Conservation (phyloP, 2,329 filamentous ascomycete genomes). For the Aureobasidium pullulans region DNA sequence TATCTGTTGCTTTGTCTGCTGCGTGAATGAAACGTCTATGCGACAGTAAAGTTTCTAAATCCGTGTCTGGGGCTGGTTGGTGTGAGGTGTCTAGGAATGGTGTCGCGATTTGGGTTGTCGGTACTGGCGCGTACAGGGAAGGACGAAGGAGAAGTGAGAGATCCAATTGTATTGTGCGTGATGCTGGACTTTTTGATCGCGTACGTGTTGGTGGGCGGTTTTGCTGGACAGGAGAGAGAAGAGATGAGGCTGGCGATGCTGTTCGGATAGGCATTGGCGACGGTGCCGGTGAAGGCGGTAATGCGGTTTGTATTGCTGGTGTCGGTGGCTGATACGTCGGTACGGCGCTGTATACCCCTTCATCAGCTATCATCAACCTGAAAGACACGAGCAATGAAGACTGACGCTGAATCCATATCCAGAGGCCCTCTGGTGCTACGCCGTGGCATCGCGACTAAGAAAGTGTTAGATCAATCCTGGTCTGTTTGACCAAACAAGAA, state of each 20-base stretch:
- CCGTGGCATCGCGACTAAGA: slow-evolving; percentile 51
- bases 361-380: neutral
- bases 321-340: neutral
- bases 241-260: slow-evolving; percentile 7
- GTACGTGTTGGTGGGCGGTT: slow-evolving; percentile 13
- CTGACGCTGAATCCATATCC: slow-evolving; percentile 63
- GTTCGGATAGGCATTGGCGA: slow-evolving; percentile 5
- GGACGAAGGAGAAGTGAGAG: slow-evolving; percentile 74
- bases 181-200: slow-evolving; percentile 14
- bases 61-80: slow-evolving; percentile 55
- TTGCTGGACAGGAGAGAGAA: slow-evolving; percentile 18
- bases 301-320: slow-evolving; percentile 18
- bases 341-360: neutral
- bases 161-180: slow-evolving; percentile 47
- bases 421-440: slow-evolving; percentile 72
- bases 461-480: neutral
- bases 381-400: neutral
- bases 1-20: slow-evolving; percentile 33
- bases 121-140: slow-evolving; percentile 75
- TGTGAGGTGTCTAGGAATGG: slow-evolving; percentile 64
- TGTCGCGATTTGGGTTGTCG: slow-evolving; percentile 51
- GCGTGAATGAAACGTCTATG: slow-evolving; percentile 67
- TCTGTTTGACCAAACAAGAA: neutral
- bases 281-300: slow-evolving; percentile 19
- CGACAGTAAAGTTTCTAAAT: slow-evolving; percentile 61